These are phyloP conservation scores for Wilcoxina mikolae DNA, from an alignment of 495 filamentous ascomycete species.

Conservation along the genomic window DNA sequence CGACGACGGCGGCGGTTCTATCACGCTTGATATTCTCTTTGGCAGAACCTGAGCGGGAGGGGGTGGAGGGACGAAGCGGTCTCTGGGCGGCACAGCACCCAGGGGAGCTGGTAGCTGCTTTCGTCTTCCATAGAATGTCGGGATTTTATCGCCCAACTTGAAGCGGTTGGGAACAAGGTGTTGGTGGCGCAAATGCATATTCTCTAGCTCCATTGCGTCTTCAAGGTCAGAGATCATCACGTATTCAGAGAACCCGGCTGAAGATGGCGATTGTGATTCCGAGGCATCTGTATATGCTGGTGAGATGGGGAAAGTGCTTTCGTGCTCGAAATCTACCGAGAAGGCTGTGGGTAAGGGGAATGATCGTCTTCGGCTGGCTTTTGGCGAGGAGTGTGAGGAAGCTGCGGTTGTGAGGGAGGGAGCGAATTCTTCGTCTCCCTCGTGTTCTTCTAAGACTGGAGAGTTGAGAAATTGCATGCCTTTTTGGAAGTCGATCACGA, in stretches of 20 bases:
- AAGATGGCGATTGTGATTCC: background rate
- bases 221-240: conserved; percentile 23
- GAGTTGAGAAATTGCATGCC: background rate
- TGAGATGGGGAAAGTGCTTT: background rate
- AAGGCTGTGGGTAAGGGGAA: too few relatives aligned
- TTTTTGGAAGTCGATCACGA: background rate
- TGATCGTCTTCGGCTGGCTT: background rate
- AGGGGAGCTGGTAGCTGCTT: conserved; percentile 24
- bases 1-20: conserved; percentile 3
- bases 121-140: conserved; percentile 20
- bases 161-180: conserved; percentile 11
- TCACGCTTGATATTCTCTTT: background rate
- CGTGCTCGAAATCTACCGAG: background rate
- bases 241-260: background rate
- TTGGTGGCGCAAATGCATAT: background rate
- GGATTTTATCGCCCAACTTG: conserved; percentile 21
- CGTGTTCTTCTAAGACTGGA: background rate
- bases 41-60: background rate
- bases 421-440: background rate
- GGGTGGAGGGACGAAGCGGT: background rate
- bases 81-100: conserved; percentile 9
- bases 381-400: background rate
- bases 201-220: conserved; percentile 8
- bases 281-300: too few relatives aligned
- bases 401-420: background rate